These are phyloP conservation scores for Flueggea neowawraea DNA, from an alignment of 441 rosid genomes.

Conservation along the genomic window DNA sequence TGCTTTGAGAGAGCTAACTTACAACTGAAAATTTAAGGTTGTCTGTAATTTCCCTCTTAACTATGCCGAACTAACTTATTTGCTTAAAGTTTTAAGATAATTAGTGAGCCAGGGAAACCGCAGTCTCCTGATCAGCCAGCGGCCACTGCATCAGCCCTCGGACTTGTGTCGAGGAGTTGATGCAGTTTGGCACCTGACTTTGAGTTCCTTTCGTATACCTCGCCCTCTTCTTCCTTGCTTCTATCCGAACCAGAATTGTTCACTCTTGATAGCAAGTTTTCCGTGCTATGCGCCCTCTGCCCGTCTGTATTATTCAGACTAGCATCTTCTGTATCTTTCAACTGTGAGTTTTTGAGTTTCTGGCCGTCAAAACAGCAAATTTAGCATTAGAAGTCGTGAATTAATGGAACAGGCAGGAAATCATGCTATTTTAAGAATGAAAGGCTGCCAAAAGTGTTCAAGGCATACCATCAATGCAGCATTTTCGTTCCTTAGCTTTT, in stretches of 20 bases:
- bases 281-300: conserved; percentile 49
- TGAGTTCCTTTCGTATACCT: conserved; percentile 34
- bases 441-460: not conserved
- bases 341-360: conserved; percentile 43
- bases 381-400: not conserved
- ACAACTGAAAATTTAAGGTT: too few relatives aligned
- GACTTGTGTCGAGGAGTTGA: conserved; percentile 69
- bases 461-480: conserved; percentile 54
- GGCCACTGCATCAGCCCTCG: conserved; percentile 67
- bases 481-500: conserved; percentile 76
- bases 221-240: conserved; percentile 31
- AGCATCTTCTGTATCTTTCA: conserved; percentile 27
- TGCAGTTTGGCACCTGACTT: conserved; percentile 59
- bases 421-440: not conserved
- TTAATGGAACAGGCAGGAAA: not conserved
- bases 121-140: conserved; percentile 42
- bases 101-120: not conserved
- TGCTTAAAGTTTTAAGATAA: conserved; percentile 3
- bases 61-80: conserved; percentile 17
- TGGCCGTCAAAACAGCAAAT: not conserved
- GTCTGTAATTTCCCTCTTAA: too few relatives aligned
- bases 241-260: conserved; percentile 45
- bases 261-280: conserved; percentile 57
- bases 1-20: too few relatives aligned
- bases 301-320: conserved; percentile 22